These are phyloP conservation scores for Shiraia sp. DNA, from an alignment of 2,329 filamentous ascomycete genomes.

Conservation along the genomic window DNA sequence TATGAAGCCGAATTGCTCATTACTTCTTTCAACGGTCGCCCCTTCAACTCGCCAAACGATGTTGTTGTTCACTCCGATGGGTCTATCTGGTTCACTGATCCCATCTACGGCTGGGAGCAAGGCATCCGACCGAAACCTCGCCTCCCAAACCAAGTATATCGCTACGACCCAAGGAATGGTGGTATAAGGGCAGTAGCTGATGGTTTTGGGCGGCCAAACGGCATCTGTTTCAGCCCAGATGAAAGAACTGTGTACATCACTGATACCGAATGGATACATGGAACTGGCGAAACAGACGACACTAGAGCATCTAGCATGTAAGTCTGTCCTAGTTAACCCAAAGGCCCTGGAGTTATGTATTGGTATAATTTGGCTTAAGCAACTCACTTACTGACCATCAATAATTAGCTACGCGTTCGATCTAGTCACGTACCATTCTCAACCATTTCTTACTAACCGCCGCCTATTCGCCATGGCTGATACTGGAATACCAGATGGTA, in stretches of 20 bases:
- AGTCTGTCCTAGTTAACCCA: too few species aligned
- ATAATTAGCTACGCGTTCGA: slow-evolving; percentile 27
- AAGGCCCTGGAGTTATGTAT: too few species aligned
- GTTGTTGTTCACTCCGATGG: slow-evolving; percentile 44
- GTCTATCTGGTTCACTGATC: slow-evolving; percentile 54
- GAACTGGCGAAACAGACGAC: slow-evolving; percentile 14
- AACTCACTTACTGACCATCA: too few species aligned
- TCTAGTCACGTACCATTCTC: slow-evolving; percentile 8
- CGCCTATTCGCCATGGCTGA: slow-evolving; percentile 28
- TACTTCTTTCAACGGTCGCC: slow-evolving; percentile 49
- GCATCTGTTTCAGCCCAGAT: slow-evolving; percentile 49
- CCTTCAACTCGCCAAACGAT: slow-evolving; percentile 49
- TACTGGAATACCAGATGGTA: slow-evolving; percentile 23
- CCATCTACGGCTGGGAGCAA: slow-evolving; percentile 30
- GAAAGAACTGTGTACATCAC: slow-evolving; percentile 48
- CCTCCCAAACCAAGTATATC: slow-evolving; percentile 39
- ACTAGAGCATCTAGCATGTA: slow-evolving; percentile 19
- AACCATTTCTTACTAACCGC: slow-evolving; percentile 19
- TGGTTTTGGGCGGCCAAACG: slow-evolving; percentile 47
- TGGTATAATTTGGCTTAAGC: too few species aligned
- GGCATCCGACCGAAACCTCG: slow-evolving; percentile 25
- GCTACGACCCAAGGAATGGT: slow-evolving; percentile 44
- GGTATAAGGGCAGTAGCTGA: slow-evolving; percentile 45
- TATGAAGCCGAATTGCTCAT: slow-evolving; percentile 33
- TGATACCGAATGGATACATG: slow-evolving; percentile 41